phyloP scores from a whole-genome alignment of 148 eudicot species.

The Fagopyrum homotropicum region DNA sequence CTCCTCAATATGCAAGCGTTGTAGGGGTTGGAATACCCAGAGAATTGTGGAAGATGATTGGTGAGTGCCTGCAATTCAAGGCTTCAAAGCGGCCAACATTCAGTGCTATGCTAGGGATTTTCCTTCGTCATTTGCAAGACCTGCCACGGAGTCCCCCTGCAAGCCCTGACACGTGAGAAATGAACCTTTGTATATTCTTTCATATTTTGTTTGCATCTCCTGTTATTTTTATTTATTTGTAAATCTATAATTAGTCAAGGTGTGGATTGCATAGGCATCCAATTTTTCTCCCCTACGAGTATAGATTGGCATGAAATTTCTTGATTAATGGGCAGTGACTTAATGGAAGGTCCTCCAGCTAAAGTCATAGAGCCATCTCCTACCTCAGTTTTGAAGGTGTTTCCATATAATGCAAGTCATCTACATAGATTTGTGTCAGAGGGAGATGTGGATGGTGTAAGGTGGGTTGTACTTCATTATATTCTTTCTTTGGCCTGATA shows the following conservation, averaged over 20 bases:
- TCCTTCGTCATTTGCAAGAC: conserved; percentile 83
- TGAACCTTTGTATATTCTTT: not conserved
- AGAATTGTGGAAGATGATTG: conserved; percentile 97
- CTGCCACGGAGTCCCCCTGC: conserved; percentile 89
- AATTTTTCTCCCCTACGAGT: not conserved
- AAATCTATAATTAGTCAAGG: not conserved
- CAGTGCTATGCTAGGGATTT: conserved; percentile 77
- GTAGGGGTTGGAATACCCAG: conserved; percentile 97
- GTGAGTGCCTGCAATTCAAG: conserved; percentile 88
- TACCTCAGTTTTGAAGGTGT: conserved; percentile 43
- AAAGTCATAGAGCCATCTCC: conserved; percentile 50
- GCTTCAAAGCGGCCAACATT: conserved; percentile 84
- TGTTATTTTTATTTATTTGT: not conserved
- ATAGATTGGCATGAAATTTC: conserved; percentile 4
- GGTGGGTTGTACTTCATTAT: conserved; percentile 35
- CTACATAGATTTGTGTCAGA: conserved; percentile 73
- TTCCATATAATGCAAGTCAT: conserved; percentile 51
- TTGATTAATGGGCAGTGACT: conserved; percentile 39
- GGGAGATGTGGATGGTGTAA: conserved; percentile 70
- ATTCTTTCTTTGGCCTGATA: conserved; percentile 8
- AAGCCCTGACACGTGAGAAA: conserved; percentile 74
- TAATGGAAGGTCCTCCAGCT: conserved; percentile 31
- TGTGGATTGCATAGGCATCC: not conserved
- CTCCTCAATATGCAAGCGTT: conserved; percentile 97
- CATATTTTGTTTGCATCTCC: not conserved